Evolutionary conservation across 1,284 basidiomycete species (phyloP), one percentile per base, ranked within the genome.

Genomic region (Moesziomyces sp.): DNA sequence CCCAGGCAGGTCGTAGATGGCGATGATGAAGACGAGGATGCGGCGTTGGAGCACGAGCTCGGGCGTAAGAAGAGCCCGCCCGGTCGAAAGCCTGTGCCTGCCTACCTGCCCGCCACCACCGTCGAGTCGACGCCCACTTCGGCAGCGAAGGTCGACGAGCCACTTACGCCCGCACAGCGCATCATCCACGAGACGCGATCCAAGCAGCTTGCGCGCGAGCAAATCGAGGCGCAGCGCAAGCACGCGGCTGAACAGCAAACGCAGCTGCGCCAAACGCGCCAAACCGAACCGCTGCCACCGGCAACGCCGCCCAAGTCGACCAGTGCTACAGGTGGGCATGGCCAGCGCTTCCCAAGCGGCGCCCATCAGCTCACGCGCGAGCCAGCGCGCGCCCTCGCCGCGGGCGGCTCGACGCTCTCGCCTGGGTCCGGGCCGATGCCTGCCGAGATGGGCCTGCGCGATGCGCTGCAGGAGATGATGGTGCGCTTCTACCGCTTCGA

Each of bases 401-500:
- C 6, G 26, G 26, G 5, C 26, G 26, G 1, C 5, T 40, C 38
- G 38, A 70, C 68, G 4, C 64, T 81, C 3, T 54, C 61, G 4
- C 78, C 79, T 0, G 79, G 79, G 30, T 21, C 30, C 0, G 79
- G 79, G 3, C 78, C 79, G 16, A 62, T 79, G 56, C 78, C 77
- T 0, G 47, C 59, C 14, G 73, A 77, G 26, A 60, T 83, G 68
- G 52, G 75, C 1, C 58, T 83, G 23, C 64, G 58, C 11, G 52
- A 75, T n/a, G 80, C 81, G 19, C 66, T 83, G 13, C 78, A 83
- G 50, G 81, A 83, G 46, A 77, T 81, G 73, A 82, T 83, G 81
- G 52, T 75, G 19, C 81, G 82, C 40, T 83, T 83, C 69, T 83
- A 83, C 75, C 73, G 80, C 18, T 83, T 80, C 64, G 82, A 83